Evolutionary conservation across 495 filamentous ascomycete genomes (phyloP).

Genomic region (Xylaria castorea): DNA sequence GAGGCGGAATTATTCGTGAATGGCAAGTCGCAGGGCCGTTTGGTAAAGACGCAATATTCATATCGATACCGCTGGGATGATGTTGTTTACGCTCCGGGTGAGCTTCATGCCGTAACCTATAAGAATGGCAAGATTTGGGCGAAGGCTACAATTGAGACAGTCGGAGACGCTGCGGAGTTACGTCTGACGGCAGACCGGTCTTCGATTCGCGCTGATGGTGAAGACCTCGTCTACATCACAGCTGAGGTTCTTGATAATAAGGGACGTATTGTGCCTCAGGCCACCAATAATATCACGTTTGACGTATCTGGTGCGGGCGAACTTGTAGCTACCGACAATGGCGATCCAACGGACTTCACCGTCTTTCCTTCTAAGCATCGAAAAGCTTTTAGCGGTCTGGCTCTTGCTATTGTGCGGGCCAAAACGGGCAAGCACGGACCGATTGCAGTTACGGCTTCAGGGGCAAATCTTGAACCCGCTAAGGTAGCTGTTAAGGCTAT

Average conservation of each 20-base stretch:
- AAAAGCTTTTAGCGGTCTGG: slow-evolving; percentile 48
- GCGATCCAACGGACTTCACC: slow-evolving; percentile 46
- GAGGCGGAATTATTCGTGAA: slow-evolving; percentile 27
- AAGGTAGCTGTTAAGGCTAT: neutral
- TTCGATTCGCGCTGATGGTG: slow-evolving; percentile 17
- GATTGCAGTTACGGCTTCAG: slow-evolving; percentile 42
- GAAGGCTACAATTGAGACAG: slow-evolving; percentile 11
- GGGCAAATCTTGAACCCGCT: slow-evolving; percentile 33
- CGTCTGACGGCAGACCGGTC: slow-evolving; percentile 16
- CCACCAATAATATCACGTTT: slow-evolving; percentile 26
- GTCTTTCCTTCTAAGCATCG: slow-evolving; percentile 44
- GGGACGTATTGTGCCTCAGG: neutral
- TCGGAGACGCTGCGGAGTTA: slow-evolving; percentile 7
- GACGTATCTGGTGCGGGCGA: slow-evolving; percentile 41
- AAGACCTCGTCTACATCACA: slow-evolving; percentile 15
- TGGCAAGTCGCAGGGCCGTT: slow-evolving; percentile 22
- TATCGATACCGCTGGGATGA: slow-evolving; percentile 28
- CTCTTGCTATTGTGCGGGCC: slow-evolving; percentile 44
- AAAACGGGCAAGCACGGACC: slow-evolving; percentile 33
- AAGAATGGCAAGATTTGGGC: slow-evolving; percentile 22
- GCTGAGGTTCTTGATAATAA: slow-evolving; percentile 25
- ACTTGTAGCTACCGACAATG: slow-evolving; percentile 51
- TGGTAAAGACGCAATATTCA: neutral
- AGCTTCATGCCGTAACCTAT: slow-evolving; percentile 21
- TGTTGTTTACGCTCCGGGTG: slow-evolving; percentile 8